Evolutionary conservation across 2,329 filamentous ascomycete species (phyloP).

Genomic region (Aschersonia sp.): DNA sequence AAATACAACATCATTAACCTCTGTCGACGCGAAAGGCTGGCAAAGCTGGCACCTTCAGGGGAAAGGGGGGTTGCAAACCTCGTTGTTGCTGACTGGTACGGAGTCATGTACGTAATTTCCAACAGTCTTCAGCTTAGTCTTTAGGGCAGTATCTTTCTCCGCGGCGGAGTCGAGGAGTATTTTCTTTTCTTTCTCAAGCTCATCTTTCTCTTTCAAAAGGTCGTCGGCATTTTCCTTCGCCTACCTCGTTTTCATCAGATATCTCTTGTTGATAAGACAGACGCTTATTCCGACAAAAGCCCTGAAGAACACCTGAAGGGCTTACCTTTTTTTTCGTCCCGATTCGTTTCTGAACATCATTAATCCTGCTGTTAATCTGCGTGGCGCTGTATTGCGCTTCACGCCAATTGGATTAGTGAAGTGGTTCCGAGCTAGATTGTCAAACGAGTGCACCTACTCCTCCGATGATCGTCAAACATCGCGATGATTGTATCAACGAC

Average conservation of each 20-base stretch:
- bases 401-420: neutral
- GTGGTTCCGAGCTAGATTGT: neutral
- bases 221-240: conserved; percentile 79
- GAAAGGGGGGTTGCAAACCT: conserved; percentile 29
- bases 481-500: conserved; percentile 82
- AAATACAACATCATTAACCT: neutral
- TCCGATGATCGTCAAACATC: conserved; percentile 73
- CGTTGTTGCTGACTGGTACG: conserved; percentile 69
- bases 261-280: neutral
- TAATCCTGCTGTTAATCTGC: conserved; percentile 73
- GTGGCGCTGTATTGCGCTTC: conserved; percentile 57
- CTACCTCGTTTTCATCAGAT: conserved; percentile 17
- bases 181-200: conserved; percentile 72
- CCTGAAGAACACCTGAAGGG: neutral
- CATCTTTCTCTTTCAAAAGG: conserved; percentile 62
- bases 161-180: conserved; percentile 56
- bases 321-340: conserved; percentile 74
- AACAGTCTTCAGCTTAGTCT: conserved; percentile 67
- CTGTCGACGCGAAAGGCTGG: neutral
- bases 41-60: neutral
- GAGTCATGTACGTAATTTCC: conserved; percentile 64
- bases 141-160: conserved; percentile 60
- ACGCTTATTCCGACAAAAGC: neutral
- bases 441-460: conserved; percentile 32
- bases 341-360: conserved; percentile 80